phyloP scores from a whole-genome alignment of 2,329 filamentous ascomycete genomes.

The Talaromyces sp. region DNA sequence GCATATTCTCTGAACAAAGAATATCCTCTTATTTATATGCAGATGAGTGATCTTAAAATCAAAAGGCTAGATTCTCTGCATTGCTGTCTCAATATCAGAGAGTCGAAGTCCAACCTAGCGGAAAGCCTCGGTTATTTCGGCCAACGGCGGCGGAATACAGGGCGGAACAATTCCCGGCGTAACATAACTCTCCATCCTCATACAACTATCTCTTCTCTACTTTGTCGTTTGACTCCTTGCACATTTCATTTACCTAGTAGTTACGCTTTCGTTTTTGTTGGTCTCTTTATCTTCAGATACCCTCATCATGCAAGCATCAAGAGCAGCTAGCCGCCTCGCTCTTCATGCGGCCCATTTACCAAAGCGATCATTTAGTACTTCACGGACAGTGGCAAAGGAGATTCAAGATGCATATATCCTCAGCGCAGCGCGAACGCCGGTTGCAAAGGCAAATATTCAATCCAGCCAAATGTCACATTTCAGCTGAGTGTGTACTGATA shows the following conservation, averaged over 20 bases:
- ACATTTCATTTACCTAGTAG: not conserved
- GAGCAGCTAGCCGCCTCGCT: constrained; percentile 24
- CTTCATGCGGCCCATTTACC: constrained; percentile 42
- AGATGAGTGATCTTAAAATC: not conserved
- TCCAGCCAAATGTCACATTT: not conserved
- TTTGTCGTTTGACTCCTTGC: not conserved
- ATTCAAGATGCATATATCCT: constrained; percentile 91
- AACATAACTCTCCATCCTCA: not conserved
- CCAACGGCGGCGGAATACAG: constrained; percentile 19
- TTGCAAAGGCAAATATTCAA: constrained; percentile 62
- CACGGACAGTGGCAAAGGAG: constrained; percentile 52
- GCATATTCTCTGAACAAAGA: not conserved
- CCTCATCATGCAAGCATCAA: constrained; percentile 21
- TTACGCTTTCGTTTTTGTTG: constrained; percentile 1
- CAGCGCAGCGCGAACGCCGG: constrained; percentile 82
- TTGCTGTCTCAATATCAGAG: not conserved
- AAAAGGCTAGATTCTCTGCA: not conserved
- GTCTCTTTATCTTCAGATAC: not conserved
- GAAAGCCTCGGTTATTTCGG: constrained; percentile 24
- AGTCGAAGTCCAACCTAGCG: not conserved
- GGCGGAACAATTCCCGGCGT: constrained; percentile 20
- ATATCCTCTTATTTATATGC: not conserved
- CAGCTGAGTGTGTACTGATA: not conserved
- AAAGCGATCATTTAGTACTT: constrained; percentile 50
- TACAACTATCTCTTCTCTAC: not conserved